phyloP scores from a whole-genome alignment of 345 rosid species.

The Brassica carinata region DNA sequence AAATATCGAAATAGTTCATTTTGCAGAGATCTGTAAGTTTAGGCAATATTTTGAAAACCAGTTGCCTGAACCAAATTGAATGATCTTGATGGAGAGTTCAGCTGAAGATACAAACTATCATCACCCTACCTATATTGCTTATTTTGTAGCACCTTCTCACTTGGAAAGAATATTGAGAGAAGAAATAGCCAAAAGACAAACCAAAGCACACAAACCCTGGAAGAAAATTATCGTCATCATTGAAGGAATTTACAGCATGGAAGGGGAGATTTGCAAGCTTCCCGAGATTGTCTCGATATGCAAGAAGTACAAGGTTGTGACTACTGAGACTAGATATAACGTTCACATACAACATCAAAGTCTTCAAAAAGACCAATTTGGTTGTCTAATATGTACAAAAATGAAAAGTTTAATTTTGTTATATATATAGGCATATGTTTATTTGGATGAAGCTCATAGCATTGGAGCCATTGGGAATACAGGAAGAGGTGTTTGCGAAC shows the following conservation, averaged over 20 bases:
- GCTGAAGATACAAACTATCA: neutral
- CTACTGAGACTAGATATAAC: neutral
- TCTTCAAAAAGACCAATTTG: slow-evolving; percentile 13
- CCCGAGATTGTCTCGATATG: slow-evolving; percentile 91
- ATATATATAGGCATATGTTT: slow-evolving; percentile 64
- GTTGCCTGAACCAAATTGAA: neutral
- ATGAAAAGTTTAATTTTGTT: too few relatives aligned
- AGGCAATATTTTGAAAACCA: neutral
- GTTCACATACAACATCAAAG: neutral
- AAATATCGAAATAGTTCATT: neutral
- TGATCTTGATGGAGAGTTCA: neutral
- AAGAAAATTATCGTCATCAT: slow-evolving; percentile 86
- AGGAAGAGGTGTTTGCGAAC: slow-evolving; percentile 96
- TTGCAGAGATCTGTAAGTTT: neutral
- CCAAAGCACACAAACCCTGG: slow-evolving; percentile 94
- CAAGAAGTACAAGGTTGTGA: slow-evolving; percentile 85
- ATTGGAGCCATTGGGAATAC: slow-evolving; percentile 96
- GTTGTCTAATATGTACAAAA: neutral
- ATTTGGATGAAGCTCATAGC: slow-evolving; percentile 98
- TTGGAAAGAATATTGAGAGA: slow-evolving; percentile 91
- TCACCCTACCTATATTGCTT: slow-evolving; percentile 18
- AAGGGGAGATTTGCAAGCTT: slow-evolving; percentile 86
- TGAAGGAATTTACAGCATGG: slow-evolving; percentile 98
- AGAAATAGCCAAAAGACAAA: slow-evolving; percentile 92
- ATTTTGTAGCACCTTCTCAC: slow-evolving; percentile 75